phyloP scores from a whole-genome alignment of 495 filamentous ascomycete genomes.

The Neurospora sp. region DNA sequence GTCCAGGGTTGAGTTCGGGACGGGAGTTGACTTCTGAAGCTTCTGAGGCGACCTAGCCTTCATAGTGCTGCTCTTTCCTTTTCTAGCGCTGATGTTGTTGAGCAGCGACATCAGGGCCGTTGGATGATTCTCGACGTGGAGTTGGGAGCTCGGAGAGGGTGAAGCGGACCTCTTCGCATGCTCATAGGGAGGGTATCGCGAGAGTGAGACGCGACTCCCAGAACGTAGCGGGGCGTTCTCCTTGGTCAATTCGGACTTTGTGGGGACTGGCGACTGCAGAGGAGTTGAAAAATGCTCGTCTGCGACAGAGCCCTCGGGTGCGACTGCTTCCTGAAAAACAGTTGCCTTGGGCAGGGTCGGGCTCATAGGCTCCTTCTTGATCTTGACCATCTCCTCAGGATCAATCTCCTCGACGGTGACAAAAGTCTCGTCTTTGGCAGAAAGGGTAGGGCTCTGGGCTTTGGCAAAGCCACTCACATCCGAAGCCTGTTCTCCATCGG shows the following conservation, averaged over 20 bases:
- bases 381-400: not conserved
- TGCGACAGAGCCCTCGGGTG: not conserved
- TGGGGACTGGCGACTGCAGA: not conserved
- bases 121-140: not conserved
- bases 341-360: not conserved
- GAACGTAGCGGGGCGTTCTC: not conserved
- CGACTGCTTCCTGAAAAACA: not conserved
- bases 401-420: not conserved
- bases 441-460: not conserved
- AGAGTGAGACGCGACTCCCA: not conserved
- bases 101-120: not conserved
- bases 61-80: not conserved
- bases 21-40: not conserved
- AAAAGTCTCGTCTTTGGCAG: not conserved
- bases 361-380: not conserved
- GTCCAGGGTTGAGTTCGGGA: not conserved
- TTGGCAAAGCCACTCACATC: not conserved
- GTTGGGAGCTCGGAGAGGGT: not conserved
- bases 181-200: not conserved
- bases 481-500: not conserved
- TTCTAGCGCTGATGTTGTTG: not conserved
- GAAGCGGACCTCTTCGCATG: not conserved
- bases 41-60: not conserved
- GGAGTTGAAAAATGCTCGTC: not conserved
- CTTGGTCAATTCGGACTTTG: not conserved